phyloP scores from a whole-genome alignment of 2,329 filamentous ascomycete species.

The Cryphonectria radicalis region DNA sequence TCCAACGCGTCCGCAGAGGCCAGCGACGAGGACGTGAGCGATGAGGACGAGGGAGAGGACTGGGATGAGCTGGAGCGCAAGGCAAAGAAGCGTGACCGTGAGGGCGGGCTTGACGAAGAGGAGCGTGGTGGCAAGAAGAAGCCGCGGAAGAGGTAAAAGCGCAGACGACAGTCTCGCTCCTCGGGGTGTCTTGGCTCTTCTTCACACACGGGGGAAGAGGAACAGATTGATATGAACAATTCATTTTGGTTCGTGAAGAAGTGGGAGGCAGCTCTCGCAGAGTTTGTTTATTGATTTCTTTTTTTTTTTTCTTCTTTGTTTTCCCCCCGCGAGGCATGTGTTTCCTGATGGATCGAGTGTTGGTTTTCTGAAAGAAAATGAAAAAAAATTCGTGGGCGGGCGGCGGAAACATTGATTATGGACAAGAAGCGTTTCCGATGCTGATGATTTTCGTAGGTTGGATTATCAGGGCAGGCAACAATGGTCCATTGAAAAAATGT shows the following conservation, averaged over 20 bases:
- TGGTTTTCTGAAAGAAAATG: background rate
- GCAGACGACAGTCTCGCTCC: background rate
- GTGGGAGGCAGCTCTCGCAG: conserved; percentile 6
- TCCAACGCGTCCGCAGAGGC: conserved; percentile 86
- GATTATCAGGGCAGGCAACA: background rate
- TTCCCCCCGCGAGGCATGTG: background rate
- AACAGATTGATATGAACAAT: conserved; percentile 5
- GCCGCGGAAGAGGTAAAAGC: conserved; percentile 35
- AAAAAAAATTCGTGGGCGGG: background rate
- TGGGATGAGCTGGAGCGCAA: conserved; percentile 96
- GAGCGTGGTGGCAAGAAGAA: conserved; percentile 75
- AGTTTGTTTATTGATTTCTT: background rate
- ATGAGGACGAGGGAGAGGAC: conserved; percentile 81
- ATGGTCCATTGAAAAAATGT: background rate
- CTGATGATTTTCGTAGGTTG: background rate
- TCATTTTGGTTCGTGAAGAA: conserved; percentile 16
- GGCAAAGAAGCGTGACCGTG: conserved; percentile 81
- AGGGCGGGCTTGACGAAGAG: conserved; percentile 72
- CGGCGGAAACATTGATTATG: background rate
- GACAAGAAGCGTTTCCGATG: background rate
- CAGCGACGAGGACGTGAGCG: conserved; percentile 74
- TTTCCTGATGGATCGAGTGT: background rate
- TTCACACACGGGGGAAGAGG: background rate
- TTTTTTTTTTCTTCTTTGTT: background rate
- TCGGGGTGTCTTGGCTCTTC: background rate